These are phyloP conservation scores for Marchantia paleacea DNA, from an alignment of 225 moss, liverwort and hornwort genomes.

Conservation along the genomic window DNA sequence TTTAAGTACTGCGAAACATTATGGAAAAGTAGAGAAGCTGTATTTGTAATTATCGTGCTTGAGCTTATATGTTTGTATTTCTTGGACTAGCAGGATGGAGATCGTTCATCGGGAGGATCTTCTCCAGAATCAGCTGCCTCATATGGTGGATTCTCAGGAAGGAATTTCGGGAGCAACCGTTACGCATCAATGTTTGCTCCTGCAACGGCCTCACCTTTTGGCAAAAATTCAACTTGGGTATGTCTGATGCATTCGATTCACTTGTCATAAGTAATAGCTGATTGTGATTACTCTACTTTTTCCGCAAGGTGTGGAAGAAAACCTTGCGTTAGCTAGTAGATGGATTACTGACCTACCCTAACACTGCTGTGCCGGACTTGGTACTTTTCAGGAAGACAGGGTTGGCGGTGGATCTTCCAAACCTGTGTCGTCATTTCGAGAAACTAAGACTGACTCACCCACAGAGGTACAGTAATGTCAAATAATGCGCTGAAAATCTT, in stretches of 20 bases:
- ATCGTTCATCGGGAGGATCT: constrained; percentile 75
- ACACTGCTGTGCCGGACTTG: background rate
- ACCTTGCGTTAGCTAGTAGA: too few relatives aligned
- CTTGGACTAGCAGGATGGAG: constrained; percentile 55
- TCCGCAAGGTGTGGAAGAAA: background rate
- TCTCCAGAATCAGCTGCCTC: constrained; percentile 74
- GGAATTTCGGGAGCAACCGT: constrained; percentile 67
- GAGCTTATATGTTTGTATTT: background rate
- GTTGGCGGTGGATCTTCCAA: constrained; percentile 39
- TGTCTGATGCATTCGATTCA: background rate
- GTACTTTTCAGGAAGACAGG: constrained; percentile 57
- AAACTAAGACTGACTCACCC: constrained; percentile 69
- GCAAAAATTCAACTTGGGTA: constrained; percentile 66
- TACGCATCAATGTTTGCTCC: constrained; percentile 64
- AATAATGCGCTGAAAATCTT: background rate
- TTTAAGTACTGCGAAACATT: background rate
- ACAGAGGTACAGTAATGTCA: constrained; percentile 18
- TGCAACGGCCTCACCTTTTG: constrained; percentile 33
- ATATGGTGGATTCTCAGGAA: constrained; percentile 42
- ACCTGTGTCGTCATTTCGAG: constrained; percentile 49
- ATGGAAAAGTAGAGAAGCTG: background rate
- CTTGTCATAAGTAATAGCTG: too few relatives aligned
- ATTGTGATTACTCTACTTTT: too few relatives aligned
- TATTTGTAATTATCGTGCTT: background rate
- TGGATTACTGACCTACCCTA: background rate